Evolutionary conservation across 2,329 filamentous ascomycete genomes (phyloP), one percentile per base, ranked within the genome.

Genomic region (Torrubiella hemipterigena): DNA sequence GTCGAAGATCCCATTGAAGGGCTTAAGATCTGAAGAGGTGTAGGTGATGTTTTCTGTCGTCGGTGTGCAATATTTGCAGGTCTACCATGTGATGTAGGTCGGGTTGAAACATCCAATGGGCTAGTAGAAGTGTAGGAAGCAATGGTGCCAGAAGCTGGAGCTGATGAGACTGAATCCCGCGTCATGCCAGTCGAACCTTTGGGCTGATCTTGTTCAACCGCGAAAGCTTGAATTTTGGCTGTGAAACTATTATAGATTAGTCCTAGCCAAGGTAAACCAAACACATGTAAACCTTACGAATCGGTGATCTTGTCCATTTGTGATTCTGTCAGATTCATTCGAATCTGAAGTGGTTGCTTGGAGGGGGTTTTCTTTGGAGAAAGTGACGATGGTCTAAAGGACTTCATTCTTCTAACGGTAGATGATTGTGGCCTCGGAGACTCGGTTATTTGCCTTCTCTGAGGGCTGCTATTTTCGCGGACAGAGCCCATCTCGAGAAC

Each of bases 291-390:
- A 18, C 31, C 59, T 37, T 51, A 67, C 65, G 55, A 59, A 29
- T 61, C 53, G 4, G 64, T 58, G 26, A 68, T 49, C 36, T 52
- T 61, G 34, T 67, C 58, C 52, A 68, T 58, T 37, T 67, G 61
- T 1, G 53, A 56, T 27, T 67, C 60, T 5, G 63, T 68, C 33
- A 68, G 39, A 37, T 64, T 65, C 41, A 68, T 53, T 16, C 62
- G 59, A 18, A 68, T 55, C 23, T 62, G 56, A 14, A 68, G 48
- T 3, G 56, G 56, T 27, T 60, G 54, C 14, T 56, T 50, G 13
- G 41, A 33, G 14, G 44, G 42, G 3, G 51, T 48, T 31, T 55
- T 52, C 23, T 44, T 49, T 5, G 51, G 54, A 4, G 61, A 58
- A 3, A 49, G 45, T 10, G 29, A 20, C 5, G 31, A 29, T 7